Evolutionary conservation across 768 basidiomycete genomes (phyloP), one percentile per base, ranked within the genome.

Genomic region (Pisolithus microcarpus): DNA sequence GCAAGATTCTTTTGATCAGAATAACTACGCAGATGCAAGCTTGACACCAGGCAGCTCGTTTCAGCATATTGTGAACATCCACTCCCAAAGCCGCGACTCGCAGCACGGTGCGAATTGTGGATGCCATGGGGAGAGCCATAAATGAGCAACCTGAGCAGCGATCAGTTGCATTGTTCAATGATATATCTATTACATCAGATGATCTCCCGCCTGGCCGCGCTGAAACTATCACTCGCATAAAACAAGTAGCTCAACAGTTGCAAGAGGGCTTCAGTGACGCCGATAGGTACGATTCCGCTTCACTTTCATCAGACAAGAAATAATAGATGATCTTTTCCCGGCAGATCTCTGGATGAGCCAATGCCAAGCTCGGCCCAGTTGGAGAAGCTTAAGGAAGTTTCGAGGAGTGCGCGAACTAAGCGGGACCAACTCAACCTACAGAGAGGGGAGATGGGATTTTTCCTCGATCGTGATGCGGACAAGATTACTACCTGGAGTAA

Each of bases 101-200:
- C 57, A 76, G 71, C 54, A 58, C 64, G 23, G 70, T 87, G 46
- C 76, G 83, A 39, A 68, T 87, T 31, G 75, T 86, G 38, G 85
- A 89, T 61, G 82, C 82, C 5, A 81, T 84, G 77, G 86, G 85
- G 7, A 75, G 70, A 48, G 79, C 82, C 56, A 70, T 85, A 15
- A 72, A 75, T 48, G 71, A 69, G 40, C 42, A 55, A 7, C 31
- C 52, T 28, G 51, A 56, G 26, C 53, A 43, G 50, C 47, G 43
- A 52, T 24, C 50, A 54, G 49, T 61, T 51, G 54, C 38, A 51
- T 56, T 46, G 49, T 58, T 58, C 43, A 52, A 56, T 50, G 58
- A 63, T 45, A 3, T 53, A 43, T 61, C 62, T 46, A 37, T 53
- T 50, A 37, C 53, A 48, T 61, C 55, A 28, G 62, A 68, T 50